phyloP scores from a whole-genome alignment of 331 rosid genomes.

The Quercus phellos region DNA sequence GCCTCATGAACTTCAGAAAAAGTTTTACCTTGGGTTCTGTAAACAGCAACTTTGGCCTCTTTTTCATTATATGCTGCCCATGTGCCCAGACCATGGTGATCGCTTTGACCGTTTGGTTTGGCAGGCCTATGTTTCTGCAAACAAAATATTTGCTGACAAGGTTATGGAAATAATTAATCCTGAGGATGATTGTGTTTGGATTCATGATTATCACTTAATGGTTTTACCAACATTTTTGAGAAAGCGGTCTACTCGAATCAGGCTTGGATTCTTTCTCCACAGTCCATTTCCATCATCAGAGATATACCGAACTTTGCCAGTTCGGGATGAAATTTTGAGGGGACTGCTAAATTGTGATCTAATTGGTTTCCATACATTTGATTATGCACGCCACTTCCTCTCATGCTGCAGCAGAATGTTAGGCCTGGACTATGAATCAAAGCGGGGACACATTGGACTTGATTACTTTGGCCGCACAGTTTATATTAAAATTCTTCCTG shows the following conservation, averaged over 20 bases:
- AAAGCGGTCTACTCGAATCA: conserved; percentile 67
- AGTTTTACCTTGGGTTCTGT: conserved; percentile 85
- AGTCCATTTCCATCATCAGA: conserved; percentile 97
- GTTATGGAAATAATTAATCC: conserved; percentile 96
- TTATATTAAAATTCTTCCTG: conserved; percentile 84
- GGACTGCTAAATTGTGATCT: conserved; percentile 87
- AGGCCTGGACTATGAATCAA: conserved; percentile 94
- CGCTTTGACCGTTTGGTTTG: conserved; percentile 86
- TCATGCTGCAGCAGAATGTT: conserved; percentile 99
- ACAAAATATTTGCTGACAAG: conserved; percentile 88
- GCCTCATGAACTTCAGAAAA: conserved; percentile 74
- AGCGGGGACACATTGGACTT: conserved; percentile 93
- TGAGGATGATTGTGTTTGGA: conserved; percentile 92
- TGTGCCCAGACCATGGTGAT: conserved; percentile 90
- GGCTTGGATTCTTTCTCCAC: conserved; percentile 91
- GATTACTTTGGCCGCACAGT: conserved; percentile 96
- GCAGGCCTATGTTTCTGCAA: conserved; percentile 95
- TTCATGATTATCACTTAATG: conserved; percentile 97
- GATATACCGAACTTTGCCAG: conserved; percentile 91
- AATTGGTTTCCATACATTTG: conserved; percentile 94
- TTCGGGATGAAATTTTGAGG: conserved; percentile 83
- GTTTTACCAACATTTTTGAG: conserved; percentile 92
- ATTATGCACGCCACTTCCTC: conserved; percentile 98
- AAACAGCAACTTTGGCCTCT: conserved; percentile 97
- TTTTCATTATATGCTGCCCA: conserved; percentile 93